Evolutionary conservation across 106 monocot species (phyloP).

Genomic region (Alisma plantagoaquatica): DNA sequence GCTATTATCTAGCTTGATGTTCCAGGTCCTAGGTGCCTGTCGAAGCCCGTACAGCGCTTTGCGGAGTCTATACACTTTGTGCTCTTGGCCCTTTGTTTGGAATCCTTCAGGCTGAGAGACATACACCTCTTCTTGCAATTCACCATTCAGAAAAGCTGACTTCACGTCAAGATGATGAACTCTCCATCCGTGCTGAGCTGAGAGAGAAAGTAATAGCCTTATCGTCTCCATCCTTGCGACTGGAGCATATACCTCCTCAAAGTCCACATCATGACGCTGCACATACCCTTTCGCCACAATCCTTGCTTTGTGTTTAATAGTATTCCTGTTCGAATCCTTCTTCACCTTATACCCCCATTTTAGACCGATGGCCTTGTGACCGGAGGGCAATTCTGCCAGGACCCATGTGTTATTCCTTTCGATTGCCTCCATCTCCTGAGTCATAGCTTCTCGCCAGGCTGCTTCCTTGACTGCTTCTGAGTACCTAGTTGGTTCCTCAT

Average conservation of each 20-base stretch:
- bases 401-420: background rate
- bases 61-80: conserved; percentile 4
- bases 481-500: background rate
- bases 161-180: conserved; percentile 6
- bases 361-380: no score
- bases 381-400: background rate
- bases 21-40: conserved; percentile 8
- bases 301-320: no score
- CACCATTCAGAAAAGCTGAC: conserved; percentile 6
- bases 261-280: background rate
- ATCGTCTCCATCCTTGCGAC: conserved; percentile 3
- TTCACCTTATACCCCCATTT: background rate
- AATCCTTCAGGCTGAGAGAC: background rate
- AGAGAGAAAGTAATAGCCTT: background rate
- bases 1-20: background rate
- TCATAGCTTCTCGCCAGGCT: background rate
- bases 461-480: background rate
- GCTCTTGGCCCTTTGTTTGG: background rate
- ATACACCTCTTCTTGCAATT: conserved; percentile 8
- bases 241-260: background rate
- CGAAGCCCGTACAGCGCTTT: conserved; percentile 2
- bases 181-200: background rate
- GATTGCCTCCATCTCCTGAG: background rate
- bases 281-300: conserved; percentile 2
- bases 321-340: background rate